Evolutionary conservation across 768 basidiomycete species (phyloP).

Genomic region (Cystobasidiopsis lactophilus): DNA sequence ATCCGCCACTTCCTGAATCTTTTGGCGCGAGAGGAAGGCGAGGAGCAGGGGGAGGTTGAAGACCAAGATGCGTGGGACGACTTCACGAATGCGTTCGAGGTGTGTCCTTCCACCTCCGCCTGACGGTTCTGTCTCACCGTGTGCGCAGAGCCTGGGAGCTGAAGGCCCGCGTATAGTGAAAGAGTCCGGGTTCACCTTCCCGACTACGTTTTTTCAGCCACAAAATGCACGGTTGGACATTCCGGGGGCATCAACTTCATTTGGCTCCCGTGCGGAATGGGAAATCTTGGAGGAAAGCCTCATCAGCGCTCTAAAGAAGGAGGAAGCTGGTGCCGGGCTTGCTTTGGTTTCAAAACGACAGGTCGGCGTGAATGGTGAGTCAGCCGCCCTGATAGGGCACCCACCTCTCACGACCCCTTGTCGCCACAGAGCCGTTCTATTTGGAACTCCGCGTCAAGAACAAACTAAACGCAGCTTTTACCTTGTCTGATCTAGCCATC

Average conservation of each 20-base stretch:
- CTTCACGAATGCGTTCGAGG: slow-evolving; percentile 61
- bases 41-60: slow-evolving; percentile 18
- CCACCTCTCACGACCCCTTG: background rate
- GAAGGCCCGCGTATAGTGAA: slow-evolving; percentile 26
- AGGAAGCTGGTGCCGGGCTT: background rate
- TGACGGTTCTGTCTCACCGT: background rate
- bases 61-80: slow-evolving; percentile 38
- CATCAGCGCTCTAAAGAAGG: background rate
- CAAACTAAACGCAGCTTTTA: slow-evolving; percentile 23
- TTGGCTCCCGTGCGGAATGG: slow-evolving; percentile 1
- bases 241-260: slow-evolving; percentile 29
- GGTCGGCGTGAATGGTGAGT: background rate
- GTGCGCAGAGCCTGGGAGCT: background rate
- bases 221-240: slow-evolving; percentile 39
- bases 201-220: slow-evolving; percentile 43
- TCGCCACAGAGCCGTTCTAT: slow-evolving; percentile 19
- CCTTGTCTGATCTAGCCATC: slow-evolving; percentile 17
- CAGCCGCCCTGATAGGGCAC: slow-evolving; percentile 19
- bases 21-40: slow-evolving; percentile 27
- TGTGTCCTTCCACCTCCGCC: background rate
- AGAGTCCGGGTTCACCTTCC: slow-evolving; percentile 35
- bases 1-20: slow-evolving; percentile 55
- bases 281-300: slow-evolving; percentile 2
- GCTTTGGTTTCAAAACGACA: background rate
- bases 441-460: slow-evolving; percentile 24